phyloP scores from a whole-genome alignment of 2,329 filamentous ascomycete genomes.

The Anthostomella pinea region DNA sequence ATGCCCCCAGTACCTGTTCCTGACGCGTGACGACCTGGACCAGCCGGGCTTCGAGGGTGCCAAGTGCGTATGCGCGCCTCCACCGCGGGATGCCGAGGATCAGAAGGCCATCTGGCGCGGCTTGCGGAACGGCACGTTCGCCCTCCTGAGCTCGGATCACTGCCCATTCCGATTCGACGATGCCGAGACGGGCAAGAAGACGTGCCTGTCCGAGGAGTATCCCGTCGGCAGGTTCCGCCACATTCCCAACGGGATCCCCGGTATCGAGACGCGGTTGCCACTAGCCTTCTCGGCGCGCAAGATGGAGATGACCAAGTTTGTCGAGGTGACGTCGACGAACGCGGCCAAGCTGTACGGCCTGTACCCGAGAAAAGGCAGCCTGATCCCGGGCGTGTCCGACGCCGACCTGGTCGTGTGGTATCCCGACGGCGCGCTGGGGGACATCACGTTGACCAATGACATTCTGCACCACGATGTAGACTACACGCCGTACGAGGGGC shows the following conservation, averaged over 20 bases:
- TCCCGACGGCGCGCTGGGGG: slow-evolving; percentile 40
- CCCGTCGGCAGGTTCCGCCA: slow-evolving; percentile 49
- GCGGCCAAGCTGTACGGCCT: slow-evolving; percentile 57
- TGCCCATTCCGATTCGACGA: slow-evolving; percentile 50
- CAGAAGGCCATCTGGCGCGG: slow-evolving; percentile 51
- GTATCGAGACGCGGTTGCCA: slow-evolving; percentile 54
- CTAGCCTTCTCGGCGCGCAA: slow-evolving; percentile 40
- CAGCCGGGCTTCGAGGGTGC: slow-evolving; percentile 52
- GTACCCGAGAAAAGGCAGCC: slow-evolving; percentile 47
- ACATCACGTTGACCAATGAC: slow-evolving; percentile 46
- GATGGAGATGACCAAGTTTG: slow-evolving; percentile 47
- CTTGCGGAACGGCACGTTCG: slow-evolving; percentile 50
- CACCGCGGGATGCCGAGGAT: slow-evolving; percentile 45
- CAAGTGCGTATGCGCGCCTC: slow-evolving; percentile 54
- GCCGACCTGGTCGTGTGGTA: slow-evolving; percentile 60
- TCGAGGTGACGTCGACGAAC: slow-evolving; percentile 53
- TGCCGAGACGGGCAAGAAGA: slow-evolving; percentile 44
- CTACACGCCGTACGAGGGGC: slow-evolving; percentile 61
- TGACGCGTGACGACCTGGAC: slow-evolving; percentile 49
- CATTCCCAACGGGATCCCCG: slow-evolving; percentile 57
- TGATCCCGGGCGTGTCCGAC: slow-evolving; percentile 49
- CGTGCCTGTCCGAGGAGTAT: slow-evolving; percentile 41
- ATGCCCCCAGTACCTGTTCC: slow-evolving; percentile 54
- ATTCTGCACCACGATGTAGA: slow-evolving; percentile 61
- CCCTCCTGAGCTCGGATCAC: slow-evolving; percentile 44